Conservation (phyloP, 805 yeast genomes). For the Naumovozyma dairenensis region DNA sequence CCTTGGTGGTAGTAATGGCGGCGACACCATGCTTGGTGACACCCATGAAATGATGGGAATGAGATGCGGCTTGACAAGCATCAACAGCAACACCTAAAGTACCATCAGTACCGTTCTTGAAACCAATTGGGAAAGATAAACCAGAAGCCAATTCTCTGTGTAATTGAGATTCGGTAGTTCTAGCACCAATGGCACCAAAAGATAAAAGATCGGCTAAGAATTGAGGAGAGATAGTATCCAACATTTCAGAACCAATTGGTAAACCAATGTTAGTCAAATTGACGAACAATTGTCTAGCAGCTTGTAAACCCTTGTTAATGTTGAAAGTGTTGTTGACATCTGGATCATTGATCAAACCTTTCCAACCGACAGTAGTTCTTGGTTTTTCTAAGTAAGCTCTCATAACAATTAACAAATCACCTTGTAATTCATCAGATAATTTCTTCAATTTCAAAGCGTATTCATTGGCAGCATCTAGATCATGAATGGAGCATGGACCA, state of each 20-base stretch:
- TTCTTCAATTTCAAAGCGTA: constrained; percentile 64
- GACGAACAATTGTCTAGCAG: constrained; percentile 76
- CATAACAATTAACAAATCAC: constrained; percentile 81
- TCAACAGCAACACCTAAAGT: constrained; percentile 85
- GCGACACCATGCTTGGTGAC: constrained; percentile 96
- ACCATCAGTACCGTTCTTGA: constrained; percentile 98
- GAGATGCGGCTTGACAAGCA: constrained; percentile 85
- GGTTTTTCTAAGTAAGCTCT: constrained; percentile 98
- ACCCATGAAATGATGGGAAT: constrained; percentile 91
- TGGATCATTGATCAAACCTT: constrained; percentile 95
- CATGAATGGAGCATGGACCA: constrained; percentile 97
- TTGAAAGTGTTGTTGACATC: constrained; percentile 86
- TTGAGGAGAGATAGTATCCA: constrained; percentile 96
- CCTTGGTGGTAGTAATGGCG: constrained; percentile 92
- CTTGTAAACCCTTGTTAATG: constrained; percentile 87
- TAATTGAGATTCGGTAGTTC: constrained; percentile 96
- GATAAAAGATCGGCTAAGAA: constrained; percentile 82
- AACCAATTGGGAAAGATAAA: constrained; percentile 95
- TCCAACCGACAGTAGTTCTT: constrained; percentile 99
- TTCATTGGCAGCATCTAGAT: constrained; percentile 78
- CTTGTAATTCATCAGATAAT: constrained; percentile 58
- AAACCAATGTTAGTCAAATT: constrained; percentile 67
- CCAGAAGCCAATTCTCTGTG: constrained; percentile 98
- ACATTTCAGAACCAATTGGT: constrained; percentile 96
- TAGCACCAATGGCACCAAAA: constrained; percentile 97